Percentiles rank a stretch among this genome's conserved stretches.
phyloP scores from a whole-genome alignment of 1,284 basidiomycete genomes.

The Quambalaria eucalypti region DNA sequence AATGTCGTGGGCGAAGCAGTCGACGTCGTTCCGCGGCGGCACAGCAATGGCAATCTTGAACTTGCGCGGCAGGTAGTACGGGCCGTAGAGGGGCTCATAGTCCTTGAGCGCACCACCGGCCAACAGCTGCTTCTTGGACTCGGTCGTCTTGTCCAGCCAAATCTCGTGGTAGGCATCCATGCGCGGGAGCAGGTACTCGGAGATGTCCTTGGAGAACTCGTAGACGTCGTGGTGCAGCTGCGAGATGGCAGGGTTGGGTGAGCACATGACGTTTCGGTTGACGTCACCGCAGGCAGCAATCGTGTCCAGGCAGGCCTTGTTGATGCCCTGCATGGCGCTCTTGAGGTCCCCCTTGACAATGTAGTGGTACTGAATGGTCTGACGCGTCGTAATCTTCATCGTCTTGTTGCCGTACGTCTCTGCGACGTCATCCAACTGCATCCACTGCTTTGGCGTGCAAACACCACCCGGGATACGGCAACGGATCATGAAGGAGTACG shows the following conservation, averaged over 20 bases:
- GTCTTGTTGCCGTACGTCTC: conserved; percentile 90
- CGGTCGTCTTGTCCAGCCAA: conserved; percentile 66
- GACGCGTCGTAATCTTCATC: conserved; percentile 93
- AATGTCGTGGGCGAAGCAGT: conserved; percentile 89
- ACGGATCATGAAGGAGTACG: conserved; percentile 98
- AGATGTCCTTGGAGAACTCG: conserved; percentile 75
- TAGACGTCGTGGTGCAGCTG: conserved; percentile 76
- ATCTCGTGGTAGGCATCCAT: conserved; percentile 97
- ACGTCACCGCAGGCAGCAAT: conserved; percentile 98
- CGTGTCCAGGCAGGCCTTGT: conserved; percentile 81
- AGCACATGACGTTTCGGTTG: conserved; percentile 84
- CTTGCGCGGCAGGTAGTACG: conserved; percentile 90
- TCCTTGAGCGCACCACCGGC: conserved; percentile 84
- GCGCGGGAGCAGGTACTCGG: conserved; percentile 75
- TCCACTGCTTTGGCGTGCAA: conserved; percentile 82
- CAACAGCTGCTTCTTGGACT: conserved; percentile 60
- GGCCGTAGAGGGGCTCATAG: conserved; percentile 90
- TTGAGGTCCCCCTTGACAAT: conserved; percentile 95
- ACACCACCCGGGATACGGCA: conserved; percentile 92
- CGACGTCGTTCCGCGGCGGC: conserved; percentile 91
- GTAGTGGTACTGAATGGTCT: conserved; percentile 99
- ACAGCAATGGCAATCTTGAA: conserved; percentile 97
- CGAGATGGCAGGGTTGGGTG: conserved; percentile 79
- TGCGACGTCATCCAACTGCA: conserved; percentile 87
- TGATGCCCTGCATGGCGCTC: conserved; percentile 91